A percentile compares a stretch with the other conserved stretches of the same genome.
Conservation (phyloP, 495 filamentous ascomycete species). For the Aspergillus homomorphus region DNA sequence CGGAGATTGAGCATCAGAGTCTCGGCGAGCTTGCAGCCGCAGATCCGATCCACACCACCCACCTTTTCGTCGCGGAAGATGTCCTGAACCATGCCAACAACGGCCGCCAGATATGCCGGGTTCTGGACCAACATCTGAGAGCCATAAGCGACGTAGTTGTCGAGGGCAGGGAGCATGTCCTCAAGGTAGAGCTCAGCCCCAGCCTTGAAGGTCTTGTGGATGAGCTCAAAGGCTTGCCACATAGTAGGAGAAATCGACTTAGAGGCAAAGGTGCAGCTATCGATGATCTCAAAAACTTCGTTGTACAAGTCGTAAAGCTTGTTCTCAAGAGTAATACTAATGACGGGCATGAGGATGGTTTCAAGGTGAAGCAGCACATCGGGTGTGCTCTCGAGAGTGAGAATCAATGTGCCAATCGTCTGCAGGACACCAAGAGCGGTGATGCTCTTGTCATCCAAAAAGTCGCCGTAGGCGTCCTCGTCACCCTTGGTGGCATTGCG, state of each 20-base stretch:
- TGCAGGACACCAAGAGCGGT: constrained; percentile 94
- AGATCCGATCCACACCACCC: constrained; percentile 91
- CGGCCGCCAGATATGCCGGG: constrained; percentile 78
- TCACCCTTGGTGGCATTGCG: constrained; percentile 71
- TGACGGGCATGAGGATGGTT: constrained; percentile 93
- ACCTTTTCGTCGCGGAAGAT: constrained; percentile 84
- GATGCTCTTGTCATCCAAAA: constrained; percentile 96
- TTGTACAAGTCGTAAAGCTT: constrained; percentile 97
- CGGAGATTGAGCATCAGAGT: constrained; percentile 94
- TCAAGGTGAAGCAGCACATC: constrained; percentile 92
- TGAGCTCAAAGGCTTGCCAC: constrained; percentile 97
- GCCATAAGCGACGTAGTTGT: constrained; percentile 95
- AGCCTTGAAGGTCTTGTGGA: constrained; percentile 94
- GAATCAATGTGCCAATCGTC: constrained; percentile 94
- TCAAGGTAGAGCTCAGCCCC: constrained; percentile 97
- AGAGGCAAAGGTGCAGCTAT: constrained; percentile 98
- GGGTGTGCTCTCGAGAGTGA: constrained; percentile 93
- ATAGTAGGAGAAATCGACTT: constrained; percentile 93
- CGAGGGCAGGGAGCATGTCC: constrained; percentile 95
- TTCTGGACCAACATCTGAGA: constrained; percentile 73
- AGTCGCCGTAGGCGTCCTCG: constrained; percentile 79
- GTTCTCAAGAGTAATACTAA: constrained; percentile 92
- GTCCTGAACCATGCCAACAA: constrained; percentile 77
- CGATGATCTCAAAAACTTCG: constrained; percentile 97
- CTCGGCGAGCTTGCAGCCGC: constrained; percentile 98